A percentile compares a stretch with the other conserved stretches of the same genome.
These are phyloP conservation scores for Tremellales sp. DNA, from an alignment of 1,284 basidiomycete genomes.

Conservation along the genomic window DNA sequence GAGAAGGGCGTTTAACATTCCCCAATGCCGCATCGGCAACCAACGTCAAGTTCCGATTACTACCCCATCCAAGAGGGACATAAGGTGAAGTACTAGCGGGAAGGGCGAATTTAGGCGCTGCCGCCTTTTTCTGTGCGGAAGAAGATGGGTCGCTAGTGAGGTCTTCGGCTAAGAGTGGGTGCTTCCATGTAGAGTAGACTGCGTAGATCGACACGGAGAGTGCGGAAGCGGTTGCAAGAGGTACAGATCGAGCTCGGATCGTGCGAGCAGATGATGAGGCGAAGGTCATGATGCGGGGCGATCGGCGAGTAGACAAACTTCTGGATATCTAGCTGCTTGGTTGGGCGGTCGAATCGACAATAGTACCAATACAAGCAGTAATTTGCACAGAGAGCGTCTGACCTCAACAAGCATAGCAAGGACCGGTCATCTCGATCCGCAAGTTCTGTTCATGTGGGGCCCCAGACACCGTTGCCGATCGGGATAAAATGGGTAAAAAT, in stretches of 20 bases:
- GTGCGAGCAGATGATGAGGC: constrained; percentile 19
- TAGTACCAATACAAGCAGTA: too few relatives aligned
- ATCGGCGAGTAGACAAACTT: not conserved
- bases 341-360: too few relatives aligned
- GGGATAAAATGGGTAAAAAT: constrained; percentile 16
- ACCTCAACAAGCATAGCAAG: too few relatives aligned
- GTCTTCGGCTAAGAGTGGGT: constrained; percentile 19
- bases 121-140: constrained; percentile 12
- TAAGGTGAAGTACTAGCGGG: constrained; percentile 17
- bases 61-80: constrained; percentile 42
- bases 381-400: too few relatives aligned
- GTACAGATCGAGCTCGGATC: constrained; percentile 22
- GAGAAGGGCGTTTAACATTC: constrained; percentile 32
- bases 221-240: constrained; percentile 25
- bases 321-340: not conserved
- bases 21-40: constrained; percentile 22
- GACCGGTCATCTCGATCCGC: not conserved
- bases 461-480: not conserved
- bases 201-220: constrained; percentile 26
- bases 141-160: not conserved
- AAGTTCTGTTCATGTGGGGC: not conserved
- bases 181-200: constrained; percentile 17
- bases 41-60: constrained; percentile 36
- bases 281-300: constrained; percentile 16
- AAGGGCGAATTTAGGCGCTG: constrained; percentile 1